Evolutionary conservation across 2,329 filamentous ascomycete species (phyloP), one percentile per base, ranked within the genome.

Genomic region (Lomentospora prolificans): DNA sequence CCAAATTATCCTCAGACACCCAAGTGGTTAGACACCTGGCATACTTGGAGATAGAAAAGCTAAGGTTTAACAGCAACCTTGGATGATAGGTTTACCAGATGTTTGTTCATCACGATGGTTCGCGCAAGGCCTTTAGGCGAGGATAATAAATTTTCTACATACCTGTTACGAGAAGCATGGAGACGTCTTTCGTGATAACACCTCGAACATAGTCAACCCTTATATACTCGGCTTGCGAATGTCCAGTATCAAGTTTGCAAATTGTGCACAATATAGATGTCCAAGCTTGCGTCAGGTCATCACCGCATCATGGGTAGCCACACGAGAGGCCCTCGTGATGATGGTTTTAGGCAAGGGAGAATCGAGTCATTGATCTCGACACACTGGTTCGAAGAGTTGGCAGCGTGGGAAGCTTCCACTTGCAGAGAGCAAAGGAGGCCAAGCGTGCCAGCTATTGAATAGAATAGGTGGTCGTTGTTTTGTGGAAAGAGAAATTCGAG

Each of bases 311-410:
- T 83, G 80, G 79, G 55, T 66, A 74, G 78, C 79, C 79, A 71
- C 78, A 67, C 77, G 69, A 76, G 78, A 78, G 80, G 79, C 80
- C 78, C 80, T 84, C 80, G 77, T 81, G 79, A 81, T 75, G 71
- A 84, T 82, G 80, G 80, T 84, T 83, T 84, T 84, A 77, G 74
- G 73, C 78, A 82, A 81, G 73, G 77, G 77, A 75, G 68, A 70
- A 66, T 64, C 46, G 55, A 60, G 61, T 67, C 69, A 69, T 79
- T 73, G 61, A 66, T 84, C 80, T 83, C 66, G 79, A 81, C 80
- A 72, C 76, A 75, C 70, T 50, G 61, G 55, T 57, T 69, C 75
- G 75, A 75, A 72, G 70, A 70, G 69, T 75, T 73, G 73, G 69
- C 78, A 78, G 75, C 65, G 68, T 66, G 69, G 62, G 62, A 25